A percentile compares a stretch with the other conserved stretches of the same genome.
Conservation (phyloP, 805 yeast genomes). For the Hermanozyma aechmeae region DNA sequence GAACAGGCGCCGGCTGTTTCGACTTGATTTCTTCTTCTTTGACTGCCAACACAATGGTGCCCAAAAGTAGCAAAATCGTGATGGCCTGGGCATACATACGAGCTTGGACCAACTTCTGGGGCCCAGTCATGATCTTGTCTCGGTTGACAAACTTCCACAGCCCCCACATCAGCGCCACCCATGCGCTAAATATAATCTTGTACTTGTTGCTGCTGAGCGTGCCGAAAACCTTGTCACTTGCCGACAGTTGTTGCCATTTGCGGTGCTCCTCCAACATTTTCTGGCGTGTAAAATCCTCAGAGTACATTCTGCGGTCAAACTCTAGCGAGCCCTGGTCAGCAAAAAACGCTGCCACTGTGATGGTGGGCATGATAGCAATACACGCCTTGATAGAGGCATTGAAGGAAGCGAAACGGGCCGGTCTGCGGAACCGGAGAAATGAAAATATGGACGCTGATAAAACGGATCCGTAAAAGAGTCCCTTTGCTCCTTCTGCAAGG, state of each 20-base stretch:
- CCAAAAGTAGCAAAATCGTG: conserved; percentile 17
- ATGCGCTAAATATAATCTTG: conserved; percentile 24
- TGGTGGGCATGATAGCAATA: conserved; percentile 30
- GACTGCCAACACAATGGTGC: conserved; percentile 18
- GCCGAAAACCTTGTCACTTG: conserved; percentile 19
- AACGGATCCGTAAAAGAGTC: conserved; percentile 25
- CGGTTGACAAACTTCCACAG: conserved; percentile 18
- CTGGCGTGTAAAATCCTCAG: conserved; percentile 16
- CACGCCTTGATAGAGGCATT: conserved; percentile 30
- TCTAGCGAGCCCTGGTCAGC: conserved; percentile 38
- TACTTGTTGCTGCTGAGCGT: conserved; percentile 24
- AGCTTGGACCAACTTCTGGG: conserved; percentile 20
- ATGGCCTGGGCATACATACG: conserved; percentile 22
- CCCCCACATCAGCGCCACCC: conserved; percentile 30
- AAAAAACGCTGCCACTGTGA: conserved; percentile 27
- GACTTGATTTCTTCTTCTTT: conserved; percentile 15
- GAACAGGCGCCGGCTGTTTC: conserved; percentile 13
- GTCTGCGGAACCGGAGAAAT: conserved; percentile 23
- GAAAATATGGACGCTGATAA: conserved; percentile 22
- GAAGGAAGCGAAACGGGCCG: conserved; percentile 23
- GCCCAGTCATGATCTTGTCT: conserved; percentile 17
- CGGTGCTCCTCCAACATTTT: conserved; percentile 25
- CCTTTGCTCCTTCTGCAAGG: conserved; percentile 28
- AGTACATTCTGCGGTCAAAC: conserved; percentile 29
- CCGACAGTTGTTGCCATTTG: conserved; percentile 23